Evolutionary conservation across 495 filamentous ascomycete genomes (phyloP), one percentile per base, ranked within the genome.

Genomic region (Durotheca rogersii): DNA sequence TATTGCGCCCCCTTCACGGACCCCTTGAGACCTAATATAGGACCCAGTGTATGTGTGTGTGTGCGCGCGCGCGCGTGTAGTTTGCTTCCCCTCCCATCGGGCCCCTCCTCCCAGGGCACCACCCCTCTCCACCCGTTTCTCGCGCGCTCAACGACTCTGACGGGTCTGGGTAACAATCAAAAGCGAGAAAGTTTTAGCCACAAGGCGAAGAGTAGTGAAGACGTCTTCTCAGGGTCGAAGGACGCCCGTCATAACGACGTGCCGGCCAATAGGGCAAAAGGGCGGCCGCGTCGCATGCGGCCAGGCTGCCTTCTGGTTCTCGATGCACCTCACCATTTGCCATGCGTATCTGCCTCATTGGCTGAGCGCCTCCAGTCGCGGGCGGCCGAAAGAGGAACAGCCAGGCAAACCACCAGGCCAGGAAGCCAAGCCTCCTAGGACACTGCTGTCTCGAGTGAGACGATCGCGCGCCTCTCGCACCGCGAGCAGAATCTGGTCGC

Each of bases 341-440:
- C 50, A 59, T 59, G 56, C 56, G 56, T 59, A 53, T 46, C 44
- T 37, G 12, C 34, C 44, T 47, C 40, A 59, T 59, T 59, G 56
- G 56, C 27, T 46, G 21, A 41, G n/a, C 11, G 25, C 16, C 18
- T 23, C 29, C 19, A 41, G 17, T 42, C 29, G 27, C 27, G 20
- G 49, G 49, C 42, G 36, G 45, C 45, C 50, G 41, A 41, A 45
- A 53, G 40, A 16, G 49, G 41, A 41, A 36, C 23, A 27, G 9
- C 4, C 23, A 30, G 51, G 27, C 17, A 54, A 53, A 49, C 56
- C 53, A n/a, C n/a, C n/a, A n/a, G 35, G 56, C 50, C 50, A 59
- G 45, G 53, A 49, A 45, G 33, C 41, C 41, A 51, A 44, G 34
- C 41, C 30, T 42, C 34, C 34, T 33, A n/a, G 12, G 39, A 38